Evolutionary conservation across 768 basidiomycete species (phyloP).

Genomic region (Nevesoporus exiguus): DNA sequence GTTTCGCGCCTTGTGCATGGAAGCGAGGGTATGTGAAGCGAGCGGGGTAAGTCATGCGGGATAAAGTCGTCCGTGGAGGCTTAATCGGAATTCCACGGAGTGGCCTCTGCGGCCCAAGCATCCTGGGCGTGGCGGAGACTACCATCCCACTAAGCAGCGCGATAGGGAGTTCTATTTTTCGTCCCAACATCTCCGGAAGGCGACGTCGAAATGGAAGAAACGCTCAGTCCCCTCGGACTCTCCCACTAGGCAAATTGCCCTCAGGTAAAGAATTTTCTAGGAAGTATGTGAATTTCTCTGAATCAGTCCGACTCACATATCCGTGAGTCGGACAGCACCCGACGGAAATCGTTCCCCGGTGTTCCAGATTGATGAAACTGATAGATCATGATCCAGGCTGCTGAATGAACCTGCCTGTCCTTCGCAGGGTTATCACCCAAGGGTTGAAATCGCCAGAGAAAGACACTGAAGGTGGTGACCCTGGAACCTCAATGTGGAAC

Average conservation of each 20-base stretch:
- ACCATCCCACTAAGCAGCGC: background rate
- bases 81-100: conserved; percentile 25
- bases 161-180: background rate
- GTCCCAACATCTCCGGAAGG: background rate
- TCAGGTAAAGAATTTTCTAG: background rate
- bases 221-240: background rate
- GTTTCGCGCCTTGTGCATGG: conserved; percentile 21
- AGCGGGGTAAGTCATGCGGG: conserved; percentile 12
- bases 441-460: conserved; percentile 10
- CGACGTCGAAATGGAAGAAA: background rate
- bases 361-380: conserved; percentile 11
- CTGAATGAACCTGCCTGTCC: conserved; percentile 2
- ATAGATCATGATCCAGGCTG: background rate
- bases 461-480: conserved; percentile 1
- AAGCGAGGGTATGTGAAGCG: conserved; percentile 19
- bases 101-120: background rate
- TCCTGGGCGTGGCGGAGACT: conserved; percentile 1
- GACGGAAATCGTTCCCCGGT: conserved; percentile 8
- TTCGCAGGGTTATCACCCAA: conserved; percentile 1
- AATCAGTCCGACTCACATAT: background rate
- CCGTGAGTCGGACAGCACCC: conserved; percentile 9
- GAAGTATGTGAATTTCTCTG: background rate
- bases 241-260: background rate
- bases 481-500: conserved; percentile 5
- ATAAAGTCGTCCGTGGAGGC: conserved; percentile 7